Base-by-base conservation (phyloP, 345 rosid genomes). In the Citrus sp. region DNA sequence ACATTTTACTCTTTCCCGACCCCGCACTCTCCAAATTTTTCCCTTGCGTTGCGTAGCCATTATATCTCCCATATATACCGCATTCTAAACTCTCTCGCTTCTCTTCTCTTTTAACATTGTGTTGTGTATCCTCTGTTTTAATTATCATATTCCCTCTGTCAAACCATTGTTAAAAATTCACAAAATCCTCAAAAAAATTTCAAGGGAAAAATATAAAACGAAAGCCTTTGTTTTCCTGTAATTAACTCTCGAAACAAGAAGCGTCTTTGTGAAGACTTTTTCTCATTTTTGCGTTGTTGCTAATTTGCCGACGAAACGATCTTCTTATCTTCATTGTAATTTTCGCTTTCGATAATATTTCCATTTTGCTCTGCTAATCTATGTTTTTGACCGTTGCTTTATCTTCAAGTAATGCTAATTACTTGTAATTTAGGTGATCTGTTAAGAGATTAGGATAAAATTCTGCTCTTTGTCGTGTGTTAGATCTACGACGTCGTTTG, bases 401-500 rank as follows among this genome's bases (percentile, higher is more conserved):
- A 60, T 70, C 60, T 79, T 78, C 84, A 84, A 87, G 92, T 78
- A 85, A 87, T 82, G 81, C 72, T 77, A 81, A 78, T 76, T 74
- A 38, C 76, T 76, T 58, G 58, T 40, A 40, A 66, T 79, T 66
- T 80, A 63, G 87, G 76, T 84, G 88, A 84, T 87, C 88, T 77
- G 86, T 62, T 70, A 7, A 67, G 70, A 73, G 83, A 78, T 83
- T 56, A 34, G 61, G 78, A 37, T 82, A 67, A 65, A 76, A 84
- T 80, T 82, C 65, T 66, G 18, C 54, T 51, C 78, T 27, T 56
- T 59, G 54, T 55, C 46, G 51, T 65, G 60, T 63, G 84, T 84
- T 87, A 90, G 91, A 87, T 91, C 93, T 91, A 89, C 82, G 81
- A 72, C 63, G 75, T 61, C 78, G 79, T 67, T 77, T 35, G 76